A percentile compares a stretch with the other conserved stretches of the same genome.
These are phyloP conservation scores for Maudiozyma barnettii DNA, from an alignment of 805 yeast genomes.

Conservation along the genomic window DNA sequence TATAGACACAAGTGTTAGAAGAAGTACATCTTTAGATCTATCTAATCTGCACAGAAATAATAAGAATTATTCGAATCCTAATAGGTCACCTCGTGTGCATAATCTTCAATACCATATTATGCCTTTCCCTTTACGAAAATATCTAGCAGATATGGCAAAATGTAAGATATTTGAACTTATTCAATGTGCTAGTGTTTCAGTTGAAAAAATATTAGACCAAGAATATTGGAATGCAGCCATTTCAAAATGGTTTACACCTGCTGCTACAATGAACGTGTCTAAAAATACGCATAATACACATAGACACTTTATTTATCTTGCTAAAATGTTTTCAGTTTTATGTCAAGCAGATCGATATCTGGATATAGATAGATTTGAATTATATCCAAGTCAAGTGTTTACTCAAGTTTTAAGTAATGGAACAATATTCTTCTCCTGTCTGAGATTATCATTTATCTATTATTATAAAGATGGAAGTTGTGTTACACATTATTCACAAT, in stretches of 20 bases:
- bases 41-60: no score
- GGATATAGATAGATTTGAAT: slow-evolving; percentile 44
- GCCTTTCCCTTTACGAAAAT: slow-evolving; percentile 6
- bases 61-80: not conserved
- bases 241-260: not conserved
- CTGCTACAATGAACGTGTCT: not conserved
- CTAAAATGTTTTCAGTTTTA: not conserved
- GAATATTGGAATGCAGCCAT: not conserved
- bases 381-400: slow-evolving; percentile 39
- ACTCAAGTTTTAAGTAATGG: slow-evolving; percentile 48
- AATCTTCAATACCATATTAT: not conserved
- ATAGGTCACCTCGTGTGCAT: not conserved
- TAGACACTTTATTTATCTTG: not conserved
- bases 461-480: slow-evolving; percentile 63
- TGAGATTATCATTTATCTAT: slow-evolving; percentile 39
- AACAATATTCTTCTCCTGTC: slow-evolving; percentile 44
- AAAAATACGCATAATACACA: not conserved
- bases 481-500: slow-evolving; percentile 50
- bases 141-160: slow-evolving; percentile 40
- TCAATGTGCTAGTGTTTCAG: slow-evolving; percentile 34
- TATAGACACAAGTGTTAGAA: no score
- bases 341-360: slow-evolving; percentile 40
- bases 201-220: slow-evolving; percentile 5
- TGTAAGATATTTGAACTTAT: slow-evolving; percentile 40
- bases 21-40: no score